phyloP scores from a whole-genome alignment of 2,329 filamentous ascomycete species.

The Ceratocystiopsis minuta region DNA sequence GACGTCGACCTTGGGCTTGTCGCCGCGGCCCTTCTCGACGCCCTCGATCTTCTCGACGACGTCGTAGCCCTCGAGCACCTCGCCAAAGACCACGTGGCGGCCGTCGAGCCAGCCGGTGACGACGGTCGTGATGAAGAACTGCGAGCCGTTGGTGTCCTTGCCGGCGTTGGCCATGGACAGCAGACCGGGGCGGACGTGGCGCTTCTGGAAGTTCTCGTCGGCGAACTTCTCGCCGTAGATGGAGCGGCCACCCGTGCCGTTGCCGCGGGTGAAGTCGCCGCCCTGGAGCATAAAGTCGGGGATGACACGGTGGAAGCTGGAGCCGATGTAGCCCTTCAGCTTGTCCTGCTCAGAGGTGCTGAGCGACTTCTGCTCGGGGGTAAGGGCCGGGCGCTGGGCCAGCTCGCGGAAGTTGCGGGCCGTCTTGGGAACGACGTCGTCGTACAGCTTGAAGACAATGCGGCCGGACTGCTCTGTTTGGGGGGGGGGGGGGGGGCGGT shows the following conservation, averaged over 20 bases:
- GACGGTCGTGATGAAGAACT: slow-evolving; percentile 83
- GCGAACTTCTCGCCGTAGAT: slow-evolving; percentile 74
- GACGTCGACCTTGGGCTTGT: slow-evolving; percentile 51
- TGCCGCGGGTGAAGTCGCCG: slow-evolving; percentile 69
- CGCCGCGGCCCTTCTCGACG: slow-evolving; percentile 42
- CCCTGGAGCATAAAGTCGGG: slow-evolving; percentile 86
- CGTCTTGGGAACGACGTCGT: slow-evolving; percentile 77
- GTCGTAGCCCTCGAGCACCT: slow-evolving; percentile 74
- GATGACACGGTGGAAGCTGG: slow-evolving; percentile 78
- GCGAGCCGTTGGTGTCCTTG: slow-evolving; percentile 71
- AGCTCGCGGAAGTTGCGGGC: slow-evolving; percentile 69
- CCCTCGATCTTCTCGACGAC: slow-evolving; percentile 65
- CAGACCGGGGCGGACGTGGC: slow-evolving; percentile 71
- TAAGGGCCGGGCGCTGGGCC: slow-evolving; percentile 62
- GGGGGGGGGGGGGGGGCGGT: no score
- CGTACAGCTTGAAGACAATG: slow-evolving; percentile 70
- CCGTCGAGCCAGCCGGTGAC: slow-evolving; percentile 72
- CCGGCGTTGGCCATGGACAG: slow-evolving; percentile 77
- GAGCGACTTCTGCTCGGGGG: no score
- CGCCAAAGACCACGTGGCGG: slow-evolving; percentile 73
- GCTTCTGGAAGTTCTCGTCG: slow-evolving; percentile 90
- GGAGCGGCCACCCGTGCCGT: slow-evolving; percentile 72
- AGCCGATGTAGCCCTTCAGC: no score
- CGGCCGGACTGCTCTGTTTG: slow-evolving; percentile 58
- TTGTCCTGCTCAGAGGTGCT: no score